Evolutionary conservation across 345 rosid species (phyloP), one percentile per base, ranked within the genome.

Genomic region (Citrus cavaleriei): DNA sequence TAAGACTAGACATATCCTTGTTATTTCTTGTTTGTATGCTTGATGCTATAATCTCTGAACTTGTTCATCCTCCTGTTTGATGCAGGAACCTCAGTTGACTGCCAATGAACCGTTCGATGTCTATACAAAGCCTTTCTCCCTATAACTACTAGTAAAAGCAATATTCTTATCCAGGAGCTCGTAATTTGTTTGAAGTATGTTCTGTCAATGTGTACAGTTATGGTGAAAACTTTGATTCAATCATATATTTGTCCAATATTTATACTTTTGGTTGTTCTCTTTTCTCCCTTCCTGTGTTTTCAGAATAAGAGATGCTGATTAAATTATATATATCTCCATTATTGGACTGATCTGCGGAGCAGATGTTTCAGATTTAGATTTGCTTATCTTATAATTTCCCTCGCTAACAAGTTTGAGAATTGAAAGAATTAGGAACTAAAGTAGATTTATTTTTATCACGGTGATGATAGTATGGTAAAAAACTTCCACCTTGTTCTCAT

Each of bases 81-180:
- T 80, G 87, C 97, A 95, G 98, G 98, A 93, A 84, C 98, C 98
- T 40, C 98, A 95, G 30, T 80, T 95, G 75, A 84, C 91, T 57
- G 87, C 97, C 14, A 87, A 75, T 46, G 94, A 91, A 55, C 76
- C 77, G 37, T 95, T 95, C 21, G 92, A 82, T 83, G 94, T 93
- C 71, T 91, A 85, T 64, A 30, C 40, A 58, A 95, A 91, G 85
- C 88, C 89, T 18, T 95, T 93, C 81, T 84, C 91, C 66, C 13
- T 95, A 70, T 93, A 70, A 54, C 58, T 54, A 78, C 59, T 7
- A 30, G 76, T 46, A 75, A 59, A 42, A 35, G 24, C 27, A 27
- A 75, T 51, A 54, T 63, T 62, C 40, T 38, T n/a, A 75, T 65
- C 1, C 19, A 65, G n/a, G 34, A 30, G 80, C 12, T 59, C 51